Evolutionary conservation across 768 basidiomycete species (phyloP), one percentile per base, ranked within the genome.

Genomic region (Gautieria morchelliformis): DNA sequence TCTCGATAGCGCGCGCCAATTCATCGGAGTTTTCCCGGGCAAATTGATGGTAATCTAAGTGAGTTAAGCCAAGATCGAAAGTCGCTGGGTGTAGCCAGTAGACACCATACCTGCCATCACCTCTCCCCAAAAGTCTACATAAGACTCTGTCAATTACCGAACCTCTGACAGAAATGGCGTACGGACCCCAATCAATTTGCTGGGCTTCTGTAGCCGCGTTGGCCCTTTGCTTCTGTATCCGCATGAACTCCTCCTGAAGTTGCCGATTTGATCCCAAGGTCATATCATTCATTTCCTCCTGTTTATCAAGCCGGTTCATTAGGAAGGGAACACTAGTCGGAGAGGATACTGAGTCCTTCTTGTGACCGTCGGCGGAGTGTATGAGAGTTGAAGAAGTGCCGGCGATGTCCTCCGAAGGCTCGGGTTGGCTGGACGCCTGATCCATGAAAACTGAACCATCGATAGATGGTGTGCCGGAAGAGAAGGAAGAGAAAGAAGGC

Each of bases 81-180:
- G n/a, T 15, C 54, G 39, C 7, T 47, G 48, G 32, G 56, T 12
- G 19, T 58, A 22, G 22, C 30, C 56, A 55, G 19, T 58, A 22
- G 22, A 32, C 56, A 55, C 62, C 72, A 42, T 64, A 87, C 89
- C 89, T 62, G 88, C 89, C 67, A 97, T 87, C 2, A 99, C 94
- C 10, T 78, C 80, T 1, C 93, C 94, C 96, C 96, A 96, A 72
- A 98, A 96, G 63, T 88, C 90, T 93, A 62, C 47, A 50, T 63
- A 58, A 48, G 32, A n/a, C 35, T 33, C 53, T 30, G 45, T 42
- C 27, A 39, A 51, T 27, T 41, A 58, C 22, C 19, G 39, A 5
- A 27, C 42, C 12, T 40, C 51, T 39, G 15, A 24, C 14, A 22
- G 37, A 41, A 20, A 73, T 9, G 11, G 11, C 49, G 78, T 64